A percentile compares a stretch with the other conserved stretches of the same genome.
Conservation (phyloP, 768 basidiomycete genomes). For the Gautieria morchelliformis region DNA sequence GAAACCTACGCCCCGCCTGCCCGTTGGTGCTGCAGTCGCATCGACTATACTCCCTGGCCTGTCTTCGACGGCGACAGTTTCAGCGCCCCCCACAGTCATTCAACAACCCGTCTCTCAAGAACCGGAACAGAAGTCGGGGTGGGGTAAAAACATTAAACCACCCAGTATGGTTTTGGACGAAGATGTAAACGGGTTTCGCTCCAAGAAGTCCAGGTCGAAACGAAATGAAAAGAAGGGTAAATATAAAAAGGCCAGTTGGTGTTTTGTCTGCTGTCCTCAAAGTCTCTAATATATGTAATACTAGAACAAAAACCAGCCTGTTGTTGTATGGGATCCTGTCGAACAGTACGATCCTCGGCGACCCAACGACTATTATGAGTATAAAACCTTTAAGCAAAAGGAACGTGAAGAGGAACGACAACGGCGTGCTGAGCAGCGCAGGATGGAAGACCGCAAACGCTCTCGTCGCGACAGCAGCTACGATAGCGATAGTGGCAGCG, state of each 20-base stretch:
- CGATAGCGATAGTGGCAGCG: constrained; percentile 43
- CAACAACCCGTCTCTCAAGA: constrained; percentile 24
- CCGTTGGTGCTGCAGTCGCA: constrained; percentile 53
- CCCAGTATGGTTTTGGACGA: constrained; percentile 88
- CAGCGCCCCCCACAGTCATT: constrained; percentile 56
- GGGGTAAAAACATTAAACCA: constrained; percentile 86
- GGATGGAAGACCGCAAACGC: constrained; percentile 50
- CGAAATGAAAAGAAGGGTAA: constrained; percentile 47
- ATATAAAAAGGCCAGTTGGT: constrained; percentile 49
- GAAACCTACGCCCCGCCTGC: constrained; percentile 46
- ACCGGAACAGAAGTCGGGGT: constrained; percentile 39
- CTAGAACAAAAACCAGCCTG: constrained; percentile 52
- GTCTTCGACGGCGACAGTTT: constrained; percentile 56
- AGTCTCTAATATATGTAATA: constrained; percentile 1
- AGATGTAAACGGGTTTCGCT: constrained; percentile 69
- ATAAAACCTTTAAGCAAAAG: constrained; percentile 69
- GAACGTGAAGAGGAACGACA: constrained; percentile 69
- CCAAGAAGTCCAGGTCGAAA: constrained; percentile 38
- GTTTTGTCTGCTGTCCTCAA: not conserved
- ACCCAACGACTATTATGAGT: constrained; percentile 86
- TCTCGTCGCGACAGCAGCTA: constrained; percentile 44
- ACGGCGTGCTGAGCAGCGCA: constrained; percentile 31
- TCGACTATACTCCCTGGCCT: constrained; percentile 19
- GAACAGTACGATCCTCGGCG: constrained; percentile 75
- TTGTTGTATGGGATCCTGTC: constrained; percentile 63